Evolutionary conservation across 352 stramenopile species (phyloP).

Genomic region (Phytophthora megakarya): DNA sequence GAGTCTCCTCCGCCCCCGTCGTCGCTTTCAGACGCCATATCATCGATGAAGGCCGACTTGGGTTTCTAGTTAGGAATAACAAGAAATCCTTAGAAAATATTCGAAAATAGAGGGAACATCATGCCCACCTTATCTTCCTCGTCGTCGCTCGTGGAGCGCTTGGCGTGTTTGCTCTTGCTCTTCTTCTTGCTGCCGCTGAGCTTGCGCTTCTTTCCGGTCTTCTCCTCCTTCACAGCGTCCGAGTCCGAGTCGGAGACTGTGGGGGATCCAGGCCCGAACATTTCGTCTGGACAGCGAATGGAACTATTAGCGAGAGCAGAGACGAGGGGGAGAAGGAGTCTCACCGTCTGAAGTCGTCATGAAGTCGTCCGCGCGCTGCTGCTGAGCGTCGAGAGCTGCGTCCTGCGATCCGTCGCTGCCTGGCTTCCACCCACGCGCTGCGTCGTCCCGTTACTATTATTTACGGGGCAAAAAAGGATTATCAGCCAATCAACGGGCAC

Average conservation of each 20-base stretch:
- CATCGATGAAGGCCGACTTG: constrained; percentile 89
- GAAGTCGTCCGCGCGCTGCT: background rate
- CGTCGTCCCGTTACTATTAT: constrained; percentile 13
- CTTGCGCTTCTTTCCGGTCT: constrained; percentile 73
- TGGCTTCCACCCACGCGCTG: constrained; percentile 34
- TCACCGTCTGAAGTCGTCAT: constrained; percentile 36
- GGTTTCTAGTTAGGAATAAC: constrained; percentile 46
- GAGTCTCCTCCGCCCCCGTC: constrained; percentile 60
- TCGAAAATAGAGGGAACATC: background rate
- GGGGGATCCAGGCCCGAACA: constrained; percentile 69
- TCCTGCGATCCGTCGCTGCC: constrained; percentile 20
- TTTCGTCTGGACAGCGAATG: constrained; percentile 55
- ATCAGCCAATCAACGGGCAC: background rate
- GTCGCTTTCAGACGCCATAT: constrained; percentile 88
- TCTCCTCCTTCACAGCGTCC: constrained; percentile 52
- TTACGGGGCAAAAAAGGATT: background rate
- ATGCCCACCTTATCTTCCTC: constrained; percentile 62
- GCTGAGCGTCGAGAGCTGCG: constrained; percentile 6
- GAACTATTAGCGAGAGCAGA: constrained; percentile 11
- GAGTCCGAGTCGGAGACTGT: constrained; percentile 88
- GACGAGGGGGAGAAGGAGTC: background rate
- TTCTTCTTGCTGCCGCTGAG: constrained; percentile 36
- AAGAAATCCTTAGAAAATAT: constrained; percentile 7
- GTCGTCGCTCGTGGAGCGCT: constrained; percentile 69
- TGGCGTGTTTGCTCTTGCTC: constrained; percentile 64